Base-by-base conservation (phyloP, 345 rosid species). In the Pugionium cornutum region DNA sequence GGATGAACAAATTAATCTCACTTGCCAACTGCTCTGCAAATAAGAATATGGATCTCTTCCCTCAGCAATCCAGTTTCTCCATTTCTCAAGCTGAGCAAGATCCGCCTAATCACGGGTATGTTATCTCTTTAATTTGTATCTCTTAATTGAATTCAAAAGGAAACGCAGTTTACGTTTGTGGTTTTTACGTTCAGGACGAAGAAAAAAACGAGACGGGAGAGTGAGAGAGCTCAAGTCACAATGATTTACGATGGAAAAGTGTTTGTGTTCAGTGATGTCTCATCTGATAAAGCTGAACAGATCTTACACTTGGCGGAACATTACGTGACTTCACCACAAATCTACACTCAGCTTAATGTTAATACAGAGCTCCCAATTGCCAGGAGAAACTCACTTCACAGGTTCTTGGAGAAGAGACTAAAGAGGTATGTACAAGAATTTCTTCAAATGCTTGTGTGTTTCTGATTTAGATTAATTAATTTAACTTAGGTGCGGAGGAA, bases 401-500 rank as follows among this genome's bases (percentile, higher is more conserved):
- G 97, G 61, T 87, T 90, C 81, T 44, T 87, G 75, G 95, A 84
- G 80, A 87, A 86, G 89, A 81, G 97, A 62, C 82, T 78, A 73
- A 89, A 90, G 66, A 84, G 95, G 97, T 89, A 87, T 43, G 18
- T 18, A 18, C 0, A 18, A 18, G 18, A 18, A n/a, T 36, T 6
- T 47, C 7, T 62, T 27, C 4, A 36, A 48, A 62, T 60, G 30
- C 51, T n/a, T 46, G 34, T 11, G 1, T 39, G 18, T 5, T 44
- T 61, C 25, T 1, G 2, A 2, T 61, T 47, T 46, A 7, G 40
- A 18, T 18, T 18, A 18, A 18, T 18, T 18, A 18, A 18, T 18
- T 18, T 18, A 18, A 18, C 18, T 18, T 18, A 18, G 18, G 57
- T 37, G 30, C 50, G 67, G 28, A 29, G 47, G 48, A 39, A 47